Conservation (phyloP, 768 basidiomycete genomes). For the Boletus sp. region DNA sequence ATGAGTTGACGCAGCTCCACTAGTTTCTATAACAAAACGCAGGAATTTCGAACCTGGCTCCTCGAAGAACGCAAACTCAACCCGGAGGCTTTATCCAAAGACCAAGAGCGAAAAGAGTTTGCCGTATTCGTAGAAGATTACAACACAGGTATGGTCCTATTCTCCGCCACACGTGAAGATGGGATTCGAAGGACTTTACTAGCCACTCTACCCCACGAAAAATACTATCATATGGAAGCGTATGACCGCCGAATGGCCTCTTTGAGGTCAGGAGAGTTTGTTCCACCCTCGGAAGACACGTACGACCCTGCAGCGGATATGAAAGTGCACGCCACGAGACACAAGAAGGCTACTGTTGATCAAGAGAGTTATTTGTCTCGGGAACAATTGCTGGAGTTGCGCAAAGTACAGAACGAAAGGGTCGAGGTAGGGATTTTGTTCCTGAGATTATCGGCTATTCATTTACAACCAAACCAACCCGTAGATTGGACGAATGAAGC, state of each 20-base stretch:
- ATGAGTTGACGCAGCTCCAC: constrained; percentile 13
- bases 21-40: constrained; percentile 78
- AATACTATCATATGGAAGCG: constrained; percentile 88
- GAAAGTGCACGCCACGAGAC: constrained; percentile 66
- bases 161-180: neutral
- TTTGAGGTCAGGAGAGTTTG: constrained; percentile 77
- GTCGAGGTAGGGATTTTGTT: constrained; percentile 53
- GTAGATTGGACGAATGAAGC: constrained; percentile 79
- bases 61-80: constrained; percentile 91
- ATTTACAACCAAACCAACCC: neutral
- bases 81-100: constrained; percentile 84
- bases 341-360: constrained; percentile 67
- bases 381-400: constrained; percentile 78
- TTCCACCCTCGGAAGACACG: constrained; percentile 65
- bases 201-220: constrained; percentile 94
- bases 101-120: constrained; percentile 85
- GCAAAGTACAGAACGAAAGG: constrained; percentile 83
- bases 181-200: neutral
- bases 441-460: neutral
- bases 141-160: constrained; percentile 60
- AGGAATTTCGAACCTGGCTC: constrained; percentile 91
- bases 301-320: constrained; percentile 88
- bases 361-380: constrained; percentile 73
- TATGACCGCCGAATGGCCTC: constrained; percentile 85
- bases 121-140: constrained; percentile 78